Base-by-base conservation (phyloP, 306 rosid genomes). In the Geum urbanum region DNA sequence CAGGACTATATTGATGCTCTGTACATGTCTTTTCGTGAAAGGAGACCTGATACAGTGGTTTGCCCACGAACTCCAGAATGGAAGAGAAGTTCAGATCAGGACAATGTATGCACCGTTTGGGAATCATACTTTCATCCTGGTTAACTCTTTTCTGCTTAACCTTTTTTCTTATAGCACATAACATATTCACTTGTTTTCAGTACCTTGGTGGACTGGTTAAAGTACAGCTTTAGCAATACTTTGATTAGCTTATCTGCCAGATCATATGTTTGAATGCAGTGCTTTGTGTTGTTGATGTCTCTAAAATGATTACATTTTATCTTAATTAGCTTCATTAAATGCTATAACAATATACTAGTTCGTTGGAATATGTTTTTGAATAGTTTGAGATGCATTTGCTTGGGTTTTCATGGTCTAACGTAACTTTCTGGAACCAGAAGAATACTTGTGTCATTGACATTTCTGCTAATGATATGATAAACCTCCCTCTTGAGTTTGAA, bases 11-110 rank as follows among this genome's bases (percentile, higher is more conserved):
- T 95, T 71, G 97, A 91, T 78, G 96, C 88, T 3, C 62, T 91
- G 48, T 95, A 95, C 58, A 6, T 84, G 72, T 89, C 89, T 78
- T 95, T 91, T 79, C 95, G 84, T 61, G 97, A 95, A 81, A 87
- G 78, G 75, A 89, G 68, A 55, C 97, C 96, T 7, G 95, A 95
- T 69, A 72, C 79, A 74, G 76, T 84, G 72, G 84, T 89, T 71
- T 95, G 95, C 77, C 99, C 99, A 13, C 76, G 86, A 43, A 95
- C 95, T 74, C 99, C 99, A 0, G 97, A 91, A 74, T 95, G 99
- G 99, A 95, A 95, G 80, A 87, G 95, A 76, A 82, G 91, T 81
- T 84, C 89, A 43, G 91, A 87, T 55, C 74, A 55, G 64, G 99
- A 91, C 46, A 82, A 84, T 79, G 99, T 95, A 87, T 44, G 89